These are phyloP conservation scores for Cryptosporidium muris DNA, from an alignment of 169 alveolate genomes.

Conservation along the genomic window DNA sequence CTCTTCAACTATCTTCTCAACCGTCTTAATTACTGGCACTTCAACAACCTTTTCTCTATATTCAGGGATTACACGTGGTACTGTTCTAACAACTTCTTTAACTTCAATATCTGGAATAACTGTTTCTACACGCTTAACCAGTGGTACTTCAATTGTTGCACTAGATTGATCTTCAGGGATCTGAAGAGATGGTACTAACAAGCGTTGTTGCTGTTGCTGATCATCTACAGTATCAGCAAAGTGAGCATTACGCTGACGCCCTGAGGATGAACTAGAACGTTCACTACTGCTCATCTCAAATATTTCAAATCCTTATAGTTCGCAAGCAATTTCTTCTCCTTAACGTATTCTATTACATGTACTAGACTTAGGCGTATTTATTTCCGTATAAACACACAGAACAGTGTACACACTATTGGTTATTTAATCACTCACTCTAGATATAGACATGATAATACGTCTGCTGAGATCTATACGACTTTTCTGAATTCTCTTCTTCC, in stretches of 20 bases:
- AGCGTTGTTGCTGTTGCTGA: slow-evolving; percentile 26
- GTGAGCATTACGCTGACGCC: slow-evolving; percentile 71
- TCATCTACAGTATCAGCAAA: slow-evolving; percentile 53
- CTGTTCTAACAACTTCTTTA: slow-evolving; percentile 82
- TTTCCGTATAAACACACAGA: slow-evolving; percentile 68
- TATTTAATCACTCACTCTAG: too few species aligned
- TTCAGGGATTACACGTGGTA: slow-evolving; percentile 82
- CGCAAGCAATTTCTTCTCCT: slow-evolving; percentile 22
- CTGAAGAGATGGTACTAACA: slow-evolving; percentile 56
- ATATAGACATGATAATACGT: too few species aligned
- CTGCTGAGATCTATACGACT: too few species aligned
- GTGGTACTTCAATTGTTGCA: slow-evolving; percentile 77
- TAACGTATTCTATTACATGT: slow-evolving; percentile 46
- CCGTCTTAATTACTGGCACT: slow-evolving; percentile 83
- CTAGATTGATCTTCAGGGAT: slow-evolving; percentile 61
- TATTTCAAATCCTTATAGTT: slow-evolving; percentile 54
- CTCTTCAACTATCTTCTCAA: slow-evolving; percentile 83
- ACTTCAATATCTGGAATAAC: slow-evolving; percentile 83
- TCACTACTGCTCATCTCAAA: slow-evolving; percentile 70
- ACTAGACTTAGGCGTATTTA: slow-evolving; percentile 65
- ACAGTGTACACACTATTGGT: background rate
- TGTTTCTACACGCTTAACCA: slow-evolving; percentile 81
- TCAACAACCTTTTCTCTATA: slow-evolving; percentile 84
- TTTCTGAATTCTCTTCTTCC: too few species aligned
- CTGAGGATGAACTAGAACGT: slow-evolving; percentile 70